Evolutionary conservation across 2,329 filamentous ascomycete species (phyloP).

Genomic region (Monosporascus ibericus): DNA sequence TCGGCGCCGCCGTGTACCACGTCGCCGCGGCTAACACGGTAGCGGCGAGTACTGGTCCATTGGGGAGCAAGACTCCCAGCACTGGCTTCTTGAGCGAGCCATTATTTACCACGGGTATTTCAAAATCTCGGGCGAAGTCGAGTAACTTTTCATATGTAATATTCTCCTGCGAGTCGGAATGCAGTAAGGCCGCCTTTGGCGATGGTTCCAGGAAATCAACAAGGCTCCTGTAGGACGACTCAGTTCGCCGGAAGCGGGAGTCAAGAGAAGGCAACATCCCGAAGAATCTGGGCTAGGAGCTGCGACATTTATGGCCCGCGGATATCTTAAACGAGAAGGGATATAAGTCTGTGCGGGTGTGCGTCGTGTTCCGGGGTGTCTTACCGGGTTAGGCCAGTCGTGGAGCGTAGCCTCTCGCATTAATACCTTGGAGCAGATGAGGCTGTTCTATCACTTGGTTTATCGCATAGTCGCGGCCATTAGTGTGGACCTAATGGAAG

Average conservation of each 20-base stretch:
- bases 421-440: neutral
- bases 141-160: constrained; percentile 27
- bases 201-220: constrained; percentile 27
- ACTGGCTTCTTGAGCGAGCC: constrained; percentile 29
- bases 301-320: neutral
- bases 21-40: constrained; percentile 42
- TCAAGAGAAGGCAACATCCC: neutral
- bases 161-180: constrained; percentile 15
- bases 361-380: neutral
- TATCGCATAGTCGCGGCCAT: neutral
- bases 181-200: constrained; percentile 22
- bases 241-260: neutral
- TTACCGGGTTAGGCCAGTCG: neutral
- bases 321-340: neutral
- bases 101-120: constrained; percentile 17
- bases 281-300: neutral
- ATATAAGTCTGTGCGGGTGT: neutral
- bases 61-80: constrained; percentile 45
- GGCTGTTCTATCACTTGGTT: neutral
- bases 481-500: neutral
- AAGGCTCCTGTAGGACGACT: constrained; percentile 23
- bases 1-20: constrained; percentile 45
- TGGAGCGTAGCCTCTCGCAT: neutral
- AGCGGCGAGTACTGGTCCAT: constrained; percentile 46
- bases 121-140: constrained; percentile 27